These are phyloP conservation scores for Termitomyces eurrhizus DNA, from an alignment of 768 basidiomycete species.

Conservation along the genomic window DNA sequence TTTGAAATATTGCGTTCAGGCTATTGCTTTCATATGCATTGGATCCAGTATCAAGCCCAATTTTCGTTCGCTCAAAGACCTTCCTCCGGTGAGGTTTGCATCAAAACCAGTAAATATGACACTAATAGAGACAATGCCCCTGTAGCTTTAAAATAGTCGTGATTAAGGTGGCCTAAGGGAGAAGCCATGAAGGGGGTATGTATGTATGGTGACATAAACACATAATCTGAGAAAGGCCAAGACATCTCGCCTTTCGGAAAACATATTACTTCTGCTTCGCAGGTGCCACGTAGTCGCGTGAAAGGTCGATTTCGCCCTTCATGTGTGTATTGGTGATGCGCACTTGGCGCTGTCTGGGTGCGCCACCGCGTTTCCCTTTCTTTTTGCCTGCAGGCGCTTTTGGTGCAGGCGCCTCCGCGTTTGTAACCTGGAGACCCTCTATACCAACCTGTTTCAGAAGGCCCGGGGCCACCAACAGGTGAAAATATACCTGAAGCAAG, in stretches of 20 bases:
- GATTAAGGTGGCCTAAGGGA: conserved; percentile 4
- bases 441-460: conserved; percentile 13
- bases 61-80: neutral
- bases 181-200: conserved; percentile 5
- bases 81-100: neutral
- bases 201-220: conserved; percentile 7
- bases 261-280: conserved; percentile 31
- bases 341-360: conserved; percentile 67
- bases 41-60: neutral
- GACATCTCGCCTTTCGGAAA: neutral
- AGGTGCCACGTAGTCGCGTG: conserved; percentile 57
- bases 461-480: conserved; percentile 4
- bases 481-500: conserved; percentile 60
- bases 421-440: conserved; percentile 83
- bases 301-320: conserved; percentile 82
- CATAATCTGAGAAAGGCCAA: neutral
- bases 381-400: conserved; percentile 56
- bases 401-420: conserved; percentile 54
- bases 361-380: conserved; percentile 81
- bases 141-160: neutral
- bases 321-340: conserved; percentile 89
- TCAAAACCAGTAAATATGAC: neutral
- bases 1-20: neutral
- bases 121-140: neutral
- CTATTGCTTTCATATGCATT: neutral